A percentile compares a stretch with the other conserved stretches of the same genome.
Conservation (phyloP, 73 alveolate genomes). For the Symbiodinium natans region DNA sequence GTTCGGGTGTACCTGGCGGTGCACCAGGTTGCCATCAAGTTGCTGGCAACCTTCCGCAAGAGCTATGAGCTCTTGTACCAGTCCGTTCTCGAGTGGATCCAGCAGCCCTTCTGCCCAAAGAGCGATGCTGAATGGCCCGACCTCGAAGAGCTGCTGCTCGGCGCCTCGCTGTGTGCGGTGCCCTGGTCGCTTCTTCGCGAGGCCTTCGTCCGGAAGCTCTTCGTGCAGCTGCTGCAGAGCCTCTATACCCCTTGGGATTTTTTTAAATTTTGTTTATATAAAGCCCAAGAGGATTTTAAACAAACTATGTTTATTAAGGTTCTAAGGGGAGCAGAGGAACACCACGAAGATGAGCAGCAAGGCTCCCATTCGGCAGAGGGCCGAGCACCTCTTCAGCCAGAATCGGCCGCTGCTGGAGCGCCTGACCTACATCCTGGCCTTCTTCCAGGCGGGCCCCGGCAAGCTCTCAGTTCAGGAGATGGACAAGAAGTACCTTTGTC, state of each 20-base stretch:
- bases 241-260: too few species aligned
- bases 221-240: conserved; percentile 53
- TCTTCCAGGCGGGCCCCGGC: conserved; percentile 90
- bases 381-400: conserved; percentile 80
- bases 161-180: conserved; percentile 36
- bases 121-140: conserved; percentile 77
- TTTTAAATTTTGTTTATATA: too few species aligned
- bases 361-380: conserved; percentile 52
- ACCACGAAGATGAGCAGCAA: conserved; percentile 26
- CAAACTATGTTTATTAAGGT: too few species aligned
- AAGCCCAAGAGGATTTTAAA: too few species aligned
- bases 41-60: conserved; percentile 75
- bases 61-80: conserved; percentile 70
- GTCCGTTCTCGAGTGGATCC: conserved; percentile 81
- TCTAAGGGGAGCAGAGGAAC: too few species aligned
- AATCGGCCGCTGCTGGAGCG: conserved; percentile 48
- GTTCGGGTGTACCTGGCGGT: conserved; percentile 71
- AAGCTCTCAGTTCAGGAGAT: conserved; percentile 57
- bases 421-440: conserved; percentile 41
- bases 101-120: conserved; percentile 81
- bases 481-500: conserved; percentile 25
- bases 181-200: conserved; percentile 83
- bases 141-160: conserved; percentile 47
- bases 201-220: conserved; percentile 20
- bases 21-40: conserved; percentile 78